Evolutionary conservation across 1,284 basidiomycete species (phyloP), one percentile per base, ranked within the genome.

Genomic region (Pholiota adiposa): DNA sequence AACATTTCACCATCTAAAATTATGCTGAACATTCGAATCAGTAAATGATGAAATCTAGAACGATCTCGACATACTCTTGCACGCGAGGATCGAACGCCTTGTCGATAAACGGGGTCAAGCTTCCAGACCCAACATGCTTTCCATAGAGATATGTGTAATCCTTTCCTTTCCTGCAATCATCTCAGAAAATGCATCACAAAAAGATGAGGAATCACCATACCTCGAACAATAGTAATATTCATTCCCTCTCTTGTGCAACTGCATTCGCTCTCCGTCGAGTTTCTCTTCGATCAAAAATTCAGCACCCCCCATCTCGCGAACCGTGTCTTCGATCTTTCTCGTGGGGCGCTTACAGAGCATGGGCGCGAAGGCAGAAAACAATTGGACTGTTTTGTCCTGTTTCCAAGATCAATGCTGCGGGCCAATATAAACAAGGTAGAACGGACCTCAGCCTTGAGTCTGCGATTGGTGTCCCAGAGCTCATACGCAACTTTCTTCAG

Each of bases 1-100:
- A 98, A 78, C 96, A 98, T 97, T 73, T 98, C 96, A 0, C 96
- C 96, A 66, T 98, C 96, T 16, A 98, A 76, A 46, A 98, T 93
- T 66, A 96, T 88, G 52, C 96, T 97, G 61, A 4, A 43, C 1
- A 51, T 58, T 23, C 21, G 54, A 46, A 58, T 68, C 9, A 53
- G 58, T 18, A 58, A 51, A 21, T 31, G 27, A n/a, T 31, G 49
- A 14, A 16, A 21, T 27, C 40, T 48, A n/a, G 29, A 40, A 57
- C 14, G 36, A 53, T 11, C 18, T 36, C 2, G 19, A 76, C 93
- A 66, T 66, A 96, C 94, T 94, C 90, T 9, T 90, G 84, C 3
- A 97, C 83, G 3, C 88, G 83, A 1, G 81, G 70, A 66, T 92
- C 84, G 63, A 98, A 94, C 0, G 88, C 89, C 1, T 77, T 72